Conservation (phyloP, 108 stramenopile species). For the Nannochloropsis granulata region DNA sequence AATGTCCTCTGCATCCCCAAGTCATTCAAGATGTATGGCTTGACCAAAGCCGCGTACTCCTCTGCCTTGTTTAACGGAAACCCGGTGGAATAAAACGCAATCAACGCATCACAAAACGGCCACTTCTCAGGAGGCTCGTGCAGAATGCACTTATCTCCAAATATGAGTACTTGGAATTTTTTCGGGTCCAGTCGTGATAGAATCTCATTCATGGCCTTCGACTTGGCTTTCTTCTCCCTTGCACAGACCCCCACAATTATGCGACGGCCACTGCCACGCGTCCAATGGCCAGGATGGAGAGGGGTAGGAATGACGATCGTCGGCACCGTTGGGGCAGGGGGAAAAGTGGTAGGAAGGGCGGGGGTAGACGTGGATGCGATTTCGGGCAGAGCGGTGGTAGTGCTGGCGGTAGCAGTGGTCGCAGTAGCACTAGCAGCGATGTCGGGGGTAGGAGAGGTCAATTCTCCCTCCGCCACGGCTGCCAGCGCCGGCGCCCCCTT, state of each 20-base stretch:
- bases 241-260: conserved; percentile 89
- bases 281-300: background rate
- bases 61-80: conserved; percentile 85
- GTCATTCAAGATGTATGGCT: conserved; percentile 81
- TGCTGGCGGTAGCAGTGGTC: no score
- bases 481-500: no score
- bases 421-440: no score
- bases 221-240: conserved; percentile 75
- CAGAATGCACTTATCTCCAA: conserved; percentile 75
- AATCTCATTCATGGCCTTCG: conserved; percentile 95
- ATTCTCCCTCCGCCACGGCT: no score
- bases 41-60: conserved; percentile 65
- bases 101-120: conserved; percentile 80
- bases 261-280: background rate
- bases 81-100: conserved; percentile 82
- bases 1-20: conserved; percentile 64
- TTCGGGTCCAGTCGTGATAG: conserved; percentile 47
- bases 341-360: no score
- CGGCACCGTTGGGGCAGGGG: no score
- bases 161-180: conserved; percentile 58
- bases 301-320: background rate
- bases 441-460: no score
- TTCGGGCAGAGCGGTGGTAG: no score
- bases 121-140: conserved; percentile 74
- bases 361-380: no score